phyloP scores from a whole-genome alignment of 306 rosid species.

The Cicer cuneatum region DNA sequence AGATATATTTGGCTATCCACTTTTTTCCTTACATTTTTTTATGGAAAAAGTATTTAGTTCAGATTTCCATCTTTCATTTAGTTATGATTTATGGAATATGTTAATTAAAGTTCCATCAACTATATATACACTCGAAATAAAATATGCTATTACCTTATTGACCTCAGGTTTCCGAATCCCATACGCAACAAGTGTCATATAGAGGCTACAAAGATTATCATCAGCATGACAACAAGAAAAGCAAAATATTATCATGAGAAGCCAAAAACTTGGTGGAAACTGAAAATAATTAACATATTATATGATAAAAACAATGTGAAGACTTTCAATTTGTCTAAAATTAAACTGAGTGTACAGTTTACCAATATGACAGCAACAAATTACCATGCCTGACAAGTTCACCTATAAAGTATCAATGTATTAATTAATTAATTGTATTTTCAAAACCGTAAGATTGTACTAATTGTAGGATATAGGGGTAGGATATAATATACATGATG shows the following conservation, averaged over 20 bases:
- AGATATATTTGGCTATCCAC: no score
- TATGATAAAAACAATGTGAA: not conserved
- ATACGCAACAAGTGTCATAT: not conserved
- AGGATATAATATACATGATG: not conserved
- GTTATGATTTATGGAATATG: not conserved
- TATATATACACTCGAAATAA: not conserved
- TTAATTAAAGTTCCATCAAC: no score
- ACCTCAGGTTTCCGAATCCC: not conserved
- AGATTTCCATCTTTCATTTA: not conserved
- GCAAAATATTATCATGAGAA: no score
- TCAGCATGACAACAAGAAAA: not conserved
- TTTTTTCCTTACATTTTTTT: no score
- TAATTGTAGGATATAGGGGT: no score
- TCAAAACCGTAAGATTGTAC: slow-evolving; percentile 3
- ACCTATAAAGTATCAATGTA: no score
- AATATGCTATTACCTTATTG: not conserved
- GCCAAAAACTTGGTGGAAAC: no score
- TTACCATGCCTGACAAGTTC: not conserved
- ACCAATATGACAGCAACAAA: not conserved
- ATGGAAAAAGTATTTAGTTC: not conserved
- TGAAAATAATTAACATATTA: no score
- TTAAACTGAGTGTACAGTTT: not conserved
- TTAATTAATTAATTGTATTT: not conserved
- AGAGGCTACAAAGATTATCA: not conserved
- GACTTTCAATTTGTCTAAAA: not conserved